Base-by-base conservation (phyloP, 371 early-diverging fungal genomes). In the Globomyces sp. region DNA sequence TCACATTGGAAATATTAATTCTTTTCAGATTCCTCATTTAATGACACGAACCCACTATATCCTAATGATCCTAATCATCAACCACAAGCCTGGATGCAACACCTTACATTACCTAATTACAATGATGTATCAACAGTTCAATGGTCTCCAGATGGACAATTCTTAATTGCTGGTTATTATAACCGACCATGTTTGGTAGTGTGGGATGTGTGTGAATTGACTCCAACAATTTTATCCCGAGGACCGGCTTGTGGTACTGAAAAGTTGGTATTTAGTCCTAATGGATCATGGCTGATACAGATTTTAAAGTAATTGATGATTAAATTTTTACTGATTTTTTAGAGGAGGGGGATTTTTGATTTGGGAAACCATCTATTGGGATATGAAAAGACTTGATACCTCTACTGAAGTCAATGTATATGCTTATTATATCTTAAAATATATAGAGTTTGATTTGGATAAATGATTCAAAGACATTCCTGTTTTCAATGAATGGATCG, bases 351-450 rank as follows among this genome's bases (percentile, higher is more conserved):
- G 40, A 39, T 55, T 55, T 34, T 34, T 40, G 3, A 55, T 55
- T 39, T 55, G 55, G 55, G 55, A 55, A 55, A 55, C 55, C 4
- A 40, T 39, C 36, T 39, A 36, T 3, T 55, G 55, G 55, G 40
- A 55, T 39, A 8, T 39, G 36, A 55, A 55, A 55, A 39, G 36
- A 39, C 36, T 55, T 36, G 36, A 36, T 11, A 55, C 55, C 40
- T 39, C 36, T 55, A 55, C 40, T n/a, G 40, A 55, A 55, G 40
- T 55, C 34, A 55, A 24, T 24, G 24, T 24, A 24, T 24, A 24
- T 24, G 24, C 24, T 24, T 24, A 24, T 24, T 24, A 24, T 24
- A 24, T 24, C 24, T 24, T 24, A 24, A 24, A 24, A 24, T 24
- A 24, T 24, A 24, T 24, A 36, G 40, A 55, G 40, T 55, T 39